Evolutionary conservation across 371 early-diverging fungal species (phyloP).

Genomic region (Nosema bombycis): DNA sequence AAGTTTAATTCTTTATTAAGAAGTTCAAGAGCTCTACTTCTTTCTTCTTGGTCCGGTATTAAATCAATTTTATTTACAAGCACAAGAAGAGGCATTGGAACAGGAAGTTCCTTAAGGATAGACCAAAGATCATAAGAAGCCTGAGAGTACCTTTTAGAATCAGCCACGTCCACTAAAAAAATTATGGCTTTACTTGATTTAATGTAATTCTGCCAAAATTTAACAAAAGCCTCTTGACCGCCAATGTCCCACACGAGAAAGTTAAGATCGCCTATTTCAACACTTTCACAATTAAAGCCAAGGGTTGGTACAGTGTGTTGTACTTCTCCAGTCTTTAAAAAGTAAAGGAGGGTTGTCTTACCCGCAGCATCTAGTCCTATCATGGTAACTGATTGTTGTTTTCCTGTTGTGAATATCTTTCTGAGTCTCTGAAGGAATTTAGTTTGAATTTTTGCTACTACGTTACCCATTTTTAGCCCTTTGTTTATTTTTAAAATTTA

Average conservation of each 20-base stretch:
- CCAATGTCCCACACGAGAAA: slow-evolving; percentile 67
- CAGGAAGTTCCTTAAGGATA: slow-evolving; percentile 55
- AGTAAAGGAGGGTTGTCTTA: slow-evolving; percentile 70
- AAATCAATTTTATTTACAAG: slow-evolving; percentile 57
- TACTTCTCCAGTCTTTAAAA: slow-evolving; percentile 75
- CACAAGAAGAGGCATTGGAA: slow-evolving; percentile 47
- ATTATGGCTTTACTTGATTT: slow-evolving; percentile 69
- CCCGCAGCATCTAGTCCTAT: slow-evolving; percentile 73
- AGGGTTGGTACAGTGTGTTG: slow-evolving; percentile 86
- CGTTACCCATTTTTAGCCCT: slow-evolving; percentile 37
- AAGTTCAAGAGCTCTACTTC: not conserved
- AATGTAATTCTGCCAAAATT: slow-evolving; percentile 66
- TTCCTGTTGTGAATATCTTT: slow-evolving; percentile 25
- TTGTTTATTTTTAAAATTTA: slow-evolving; percentile 19
- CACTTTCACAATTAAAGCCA: slow-evolving; percentile 66
- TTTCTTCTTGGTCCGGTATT: slow-evolving; percentile 20
- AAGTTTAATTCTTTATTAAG: slow-evolving; percentile 23
- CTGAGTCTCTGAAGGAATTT: slow-evolving; percentile 16
- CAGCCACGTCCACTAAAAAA: slow-evolving; percentile 84
- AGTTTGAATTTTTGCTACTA: slow-evolving; percentile 26
- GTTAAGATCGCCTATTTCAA: slow-evolving; percentile 61
- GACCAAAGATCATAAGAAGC: slow-evolving; percentile 69
- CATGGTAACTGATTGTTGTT: slow-evolving; percentile 65
- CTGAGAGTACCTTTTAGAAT: slow-evolving; percentile 77
- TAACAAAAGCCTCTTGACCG: slow-evolving; percentile 66